Evolutionary conservation across 495 filamentous ascomycete genomes (phyloP).

Genomic region (Lasiosphaeria miniovina): DNA sequence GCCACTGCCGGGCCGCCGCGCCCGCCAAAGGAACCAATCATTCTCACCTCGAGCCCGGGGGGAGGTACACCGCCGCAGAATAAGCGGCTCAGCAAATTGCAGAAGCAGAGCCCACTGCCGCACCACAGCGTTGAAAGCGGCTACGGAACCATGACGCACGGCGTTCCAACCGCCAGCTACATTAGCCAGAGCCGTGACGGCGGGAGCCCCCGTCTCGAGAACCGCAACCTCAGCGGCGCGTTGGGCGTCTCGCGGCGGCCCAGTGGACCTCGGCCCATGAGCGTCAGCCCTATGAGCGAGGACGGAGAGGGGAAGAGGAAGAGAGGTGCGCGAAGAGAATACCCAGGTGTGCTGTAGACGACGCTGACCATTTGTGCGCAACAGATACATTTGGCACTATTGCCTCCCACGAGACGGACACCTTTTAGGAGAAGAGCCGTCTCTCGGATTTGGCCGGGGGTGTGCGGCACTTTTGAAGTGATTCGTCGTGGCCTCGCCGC

Average conservation of each 20-base stretch:
- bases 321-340: slow-evolving; percentile 41
- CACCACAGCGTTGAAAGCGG: slow-evolving; percentile 50
- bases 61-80: slow-evolving; percentile 32
- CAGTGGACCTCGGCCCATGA: slow-evolving; percentile 51
- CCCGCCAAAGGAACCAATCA: slow-evolving; percentile 52
- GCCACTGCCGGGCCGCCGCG: slow-evolving; percentile 39
- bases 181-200: slow-evolving; percentile 34
- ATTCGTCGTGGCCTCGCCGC: too few species aligned
- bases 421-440: slow-evolving; percentile 38
- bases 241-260: slow-evolving; percentile 43
- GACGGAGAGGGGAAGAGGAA: slow-evolving; percentile 45
- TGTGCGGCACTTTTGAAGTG: too few species aligned
- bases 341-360: slow-evolving; percentile 4
- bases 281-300: slow-evolving; percentile 27
- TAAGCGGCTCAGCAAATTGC: slow-evolving; percentile 41
- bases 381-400: slow-evolving; percentile 54
- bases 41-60: slow-evolving; percentile 25
- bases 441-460: too few species aligned
- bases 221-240: slow-evolving; percentile 45
- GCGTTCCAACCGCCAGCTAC: slow-evolving; percentile 35
- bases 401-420: slow-evolving; percentile 51
- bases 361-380: not conserved
- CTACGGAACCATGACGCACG: slow-evolving; percentile 47
- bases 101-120: slow-evolving; percentile 42
- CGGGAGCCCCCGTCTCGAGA: slow-evolving; percentile 43